Base-by-base conservation (phyloP, 1,284 basidiomycete genomes). In the Heterobasidion parviporum region DNA sequence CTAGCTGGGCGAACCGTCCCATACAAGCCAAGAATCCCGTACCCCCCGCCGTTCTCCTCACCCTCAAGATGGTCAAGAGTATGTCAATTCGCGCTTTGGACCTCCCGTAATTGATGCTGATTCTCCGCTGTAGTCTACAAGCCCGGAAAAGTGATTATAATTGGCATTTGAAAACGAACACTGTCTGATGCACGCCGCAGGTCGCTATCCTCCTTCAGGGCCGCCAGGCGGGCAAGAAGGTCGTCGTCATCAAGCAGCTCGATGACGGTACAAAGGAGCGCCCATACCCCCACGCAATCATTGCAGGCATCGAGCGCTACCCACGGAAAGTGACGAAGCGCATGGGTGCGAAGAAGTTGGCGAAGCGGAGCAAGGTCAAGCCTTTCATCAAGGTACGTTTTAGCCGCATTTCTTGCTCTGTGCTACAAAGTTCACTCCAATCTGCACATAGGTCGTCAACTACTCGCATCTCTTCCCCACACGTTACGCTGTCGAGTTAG, bases 381-480 rank as follows among this genome's bases (percentile, higher is more conserved):
- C 94, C 94, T 65, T 98, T 98, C 76, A 94, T 98, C 82, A 97
- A 97, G 85, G 94, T 95, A 63, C 64, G 83, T 75, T 34, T 47
- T 34, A 16, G 10, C 26, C 18, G 6, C 46, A 48, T 16, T 20
- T 16, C 46, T 14, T 50, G 47, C 12, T 49, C 14, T 16, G 12
- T 8, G 6, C 14, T 44, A 16, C 4, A 8, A 14, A 16, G 7
- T 9, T 12, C 20, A 20, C 3, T 49, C 20, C 26, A 26, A 26
- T 33, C 10, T 18, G 14, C 54, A 1, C 53, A 2, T 59, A 94
- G 92, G 78, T 83, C 61, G 75, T 97, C 74, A 98, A 98, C 85
- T 97, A 97, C 81, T 90, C 92, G 60, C 94, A 98, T 76, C 81
- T 98, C 61, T 95, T 97, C 87, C 94, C 94, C 55, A 98, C 94